Evolutionary conservation across 306 rosid genomes (phyloP).

Genomic region (Lupinus albus): DNA sequence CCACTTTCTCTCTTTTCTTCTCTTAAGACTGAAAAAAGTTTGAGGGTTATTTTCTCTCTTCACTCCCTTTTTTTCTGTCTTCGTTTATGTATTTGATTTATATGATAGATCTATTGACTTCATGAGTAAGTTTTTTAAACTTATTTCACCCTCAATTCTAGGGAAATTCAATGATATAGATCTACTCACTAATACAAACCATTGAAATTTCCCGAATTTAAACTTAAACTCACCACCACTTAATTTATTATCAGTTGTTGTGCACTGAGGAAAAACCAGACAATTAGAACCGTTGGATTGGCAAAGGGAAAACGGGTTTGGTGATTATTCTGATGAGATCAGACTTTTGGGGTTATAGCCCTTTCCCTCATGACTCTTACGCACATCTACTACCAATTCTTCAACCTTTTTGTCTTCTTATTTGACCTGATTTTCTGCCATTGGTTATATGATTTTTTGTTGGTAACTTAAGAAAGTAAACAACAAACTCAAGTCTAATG

Average conservation of each 20-base stretch:
- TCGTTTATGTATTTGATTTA: slow-evolving; percentile 30
- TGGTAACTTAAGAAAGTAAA: too few relatives aligned
- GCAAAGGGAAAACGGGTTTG: slow-evolving; percentile 29
- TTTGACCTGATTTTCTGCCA: slow-evolving; percentile 36
- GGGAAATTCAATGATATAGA: too few relatives aligned
- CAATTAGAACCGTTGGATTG: slow-evolving; percentile 46
- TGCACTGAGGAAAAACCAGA: slow-evolving; percentile 33
- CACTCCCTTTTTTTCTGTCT: neutral
- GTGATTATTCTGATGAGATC: slow-evolving; percentile 32
- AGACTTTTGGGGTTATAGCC: slow-evolving; percentile 35
- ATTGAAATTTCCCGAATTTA: too few relatives aligned
- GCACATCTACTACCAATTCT: neutral
- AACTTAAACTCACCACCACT: too few relatives aligned
- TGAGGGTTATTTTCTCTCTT: slow-evolving; percentile 34
- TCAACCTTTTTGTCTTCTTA: neutral
- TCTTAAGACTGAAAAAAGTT: slow-evolving; percentile 29
- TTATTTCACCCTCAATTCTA: too few relatives aligned
- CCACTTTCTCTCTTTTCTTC: neutral
- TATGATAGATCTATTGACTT: too few relatives aligned
- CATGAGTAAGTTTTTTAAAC: too few relatives aligned
- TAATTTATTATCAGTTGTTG: slow-evolving; percentile 45
- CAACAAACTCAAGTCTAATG: too few relatives aligned
- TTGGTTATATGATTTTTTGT: neutral
- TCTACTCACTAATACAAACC: too few relatives aligned
- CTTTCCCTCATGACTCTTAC: slow-evolving; percentile 1